Conservation (phyloP, 1,284 basidiomycete genomes). For the Heterobasidion annosum region DNA sequence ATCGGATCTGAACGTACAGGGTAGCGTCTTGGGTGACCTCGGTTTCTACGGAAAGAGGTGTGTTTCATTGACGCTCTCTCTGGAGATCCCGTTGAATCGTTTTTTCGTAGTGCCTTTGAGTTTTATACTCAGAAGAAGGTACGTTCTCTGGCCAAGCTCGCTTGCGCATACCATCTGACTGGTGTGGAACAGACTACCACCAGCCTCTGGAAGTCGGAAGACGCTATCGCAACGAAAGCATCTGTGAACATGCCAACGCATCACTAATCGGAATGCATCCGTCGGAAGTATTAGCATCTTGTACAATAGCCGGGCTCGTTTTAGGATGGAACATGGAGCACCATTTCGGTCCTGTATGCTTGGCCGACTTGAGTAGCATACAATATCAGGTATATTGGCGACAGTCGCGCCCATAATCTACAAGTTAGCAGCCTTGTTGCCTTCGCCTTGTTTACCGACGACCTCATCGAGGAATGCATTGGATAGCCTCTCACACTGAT, state of each 20-base stretch:
- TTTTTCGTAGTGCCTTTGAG: conserved; percentile 57
- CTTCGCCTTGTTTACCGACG: not conserved
- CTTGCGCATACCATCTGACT: not conserved
- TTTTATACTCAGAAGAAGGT: conserved; percentile 91
- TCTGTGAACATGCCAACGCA: conserved; percentile 82
- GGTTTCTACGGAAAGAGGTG: conserved; percentile 85
- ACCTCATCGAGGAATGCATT: conserved; percentile 68
- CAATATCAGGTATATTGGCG: too few species aligned
- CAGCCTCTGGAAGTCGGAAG: conserved; percentile 75
- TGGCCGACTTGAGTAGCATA: too few species aligned
- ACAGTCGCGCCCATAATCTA: too few species aligned
- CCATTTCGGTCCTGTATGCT: too few species aligned
- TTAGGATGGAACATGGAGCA: too few species aligned
- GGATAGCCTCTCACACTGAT: conserved; percentile 58
- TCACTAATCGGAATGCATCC: conserved; percentile 25
- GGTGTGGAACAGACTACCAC: conserved; percentile 55
- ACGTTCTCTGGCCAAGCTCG: conserved; percentile 3
- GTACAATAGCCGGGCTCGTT: too few species aligned
- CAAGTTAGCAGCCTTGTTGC: not conserved
- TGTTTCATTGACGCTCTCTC: conserved; percentile 4
- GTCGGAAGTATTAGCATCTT: not conserved
- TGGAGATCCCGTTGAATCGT: too few species aligned
- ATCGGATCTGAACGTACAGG: conserved; percentile 41
- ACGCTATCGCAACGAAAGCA: conserved; percentile 69
- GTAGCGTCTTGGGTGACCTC: conserved; percentile 81